phyloP scores from a whole-genome alignment of 108 stramenopile species.

The Skeletonema grethae region DNA sequence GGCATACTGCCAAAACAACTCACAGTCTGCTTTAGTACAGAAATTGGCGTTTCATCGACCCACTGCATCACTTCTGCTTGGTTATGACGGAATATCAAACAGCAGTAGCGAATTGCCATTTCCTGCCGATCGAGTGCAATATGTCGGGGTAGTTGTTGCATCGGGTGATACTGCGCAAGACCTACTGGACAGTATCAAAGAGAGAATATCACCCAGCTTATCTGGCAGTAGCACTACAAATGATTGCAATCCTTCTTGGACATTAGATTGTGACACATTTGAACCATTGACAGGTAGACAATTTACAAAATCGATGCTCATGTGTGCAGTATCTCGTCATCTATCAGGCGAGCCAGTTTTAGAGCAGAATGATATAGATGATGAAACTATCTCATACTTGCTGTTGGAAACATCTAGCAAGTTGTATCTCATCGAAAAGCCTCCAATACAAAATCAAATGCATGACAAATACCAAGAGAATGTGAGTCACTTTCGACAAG shows the following conservation, averaged over 20 bases:
- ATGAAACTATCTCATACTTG: conserved; percentile 12
- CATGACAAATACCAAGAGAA: conserved; percentile 1
- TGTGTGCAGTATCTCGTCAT: conserved; percentile 53
- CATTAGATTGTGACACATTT: conserved; percentile 34
- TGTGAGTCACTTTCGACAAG: conserved; percentile 5
- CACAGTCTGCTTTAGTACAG: not conserved
- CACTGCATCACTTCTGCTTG: conserved; percentile 18
- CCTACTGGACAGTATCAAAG: conserved; percentile 16
- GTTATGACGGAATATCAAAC: not conserved
- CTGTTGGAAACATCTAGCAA: conserved; percentile 43
- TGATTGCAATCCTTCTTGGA: conserved; percentile 6
- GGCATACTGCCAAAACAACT: conserved; percentile 21
- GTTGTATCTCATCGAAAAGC: conserved; percentile 18
- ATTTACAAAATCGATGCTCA: conserved; percentile 59
- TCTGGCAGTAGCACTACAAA: no score
- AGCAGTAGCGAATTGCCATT: conserved; percentile 22
- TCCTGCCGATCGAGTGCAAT: conserved; percentile 50
- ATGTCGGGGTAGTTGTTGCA: conserved; percentile 52
- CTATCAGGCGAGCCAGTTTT: conserved; percentile 51
- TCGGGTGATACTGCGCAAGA: conserved; percentile 15
- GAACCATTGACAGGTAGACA: conserved; percentile 21
- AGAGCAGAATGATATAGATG: not conserved
- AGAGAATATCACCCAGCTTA: not conserved
- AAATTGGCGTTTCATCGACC: conserved; percentile 42
- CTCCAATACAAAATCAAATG: not conserved